Evolutionary conservation across 306 rosid species (phyloP), one percentile per base, ranked within the genome.

Genomic region (Medicago arabica): DNA sequence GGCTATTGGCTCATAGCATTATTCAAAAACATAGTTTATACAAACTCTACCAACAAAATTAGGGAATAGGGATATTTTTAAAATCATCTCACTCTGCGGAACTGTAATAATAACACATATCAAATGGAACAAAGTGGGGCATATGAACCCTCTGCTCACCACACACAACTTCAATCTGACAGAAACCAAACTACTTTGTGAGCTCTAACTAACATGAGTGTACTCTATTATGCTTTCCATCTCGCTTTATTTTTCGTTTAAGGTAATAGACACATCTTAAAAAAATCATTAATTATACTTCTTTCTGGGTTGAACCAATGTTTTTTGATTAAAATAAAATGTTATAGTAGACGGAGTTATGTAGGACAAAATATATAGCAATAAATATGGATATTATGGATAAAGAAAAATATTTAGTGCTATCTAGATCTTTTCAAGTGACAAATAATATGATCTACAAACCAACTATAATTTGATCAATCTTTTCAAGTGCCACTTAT

Each of bases 401-500:
- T 7, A 15, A 61, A 7, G 13, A 15, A 7, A 31, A 61, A 5
- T 25, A 60, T 28, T 60, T 31, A 14, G 14, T 7, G 31, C 41
- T 28, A 34, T 34, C 18, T 28, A 13, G 18, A 14, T 28, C 31
- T 23, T 59, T 59, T 59, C 9, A 58, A 58, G 16, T 60, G 66
- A 25, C 17, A 28, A 12, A 28, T 28, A 28, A 60, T 60, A 2
- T 14, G 40, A 28, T 23, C 23, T 16, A 58, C 6, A 23, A 28
- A 28, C 64, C n/a, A 58, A 28, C 12, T 23, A 23, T 58, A 14
- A 21, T n/a, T n/a, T n/a, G n/a, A n/a, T n/a, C n/a, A n/a, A n/a
- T n/a, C n/a, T n/a, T n/a, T n/a, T n/a, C n/a, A n/a, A n/a, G n/a
- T 55, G 89, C 92, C 73, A 87, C 96, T 6, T 89, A 89, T 83